These are phyloP conservation scores for Yamadazyma oceani DNA, from an alignment of 1,139 yeast genomes.

Conservation along the genomic window DNA sequence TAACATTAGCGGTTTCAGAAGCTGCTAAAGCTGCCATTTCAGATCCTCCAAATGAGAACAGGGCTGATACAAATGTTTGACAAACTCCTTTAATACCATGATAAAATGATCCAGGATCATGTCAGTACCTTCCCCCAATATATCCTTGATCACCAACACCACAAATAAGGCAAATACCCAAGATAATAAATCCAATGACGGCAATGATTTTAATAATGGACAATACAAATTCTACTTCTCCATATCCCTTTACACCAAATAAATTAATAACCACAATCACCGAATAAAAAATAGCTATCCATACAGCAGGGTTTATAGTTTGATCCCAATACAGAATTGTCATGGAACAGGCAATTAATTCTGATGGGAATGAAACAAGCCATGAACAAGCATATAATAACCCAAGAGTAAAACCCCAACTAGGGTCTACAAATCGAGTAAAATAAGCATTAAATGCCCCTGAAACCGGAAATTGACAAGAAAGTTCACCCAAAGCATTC, in stretches of 20 bases:
- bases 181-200: constrained; percentile 42
- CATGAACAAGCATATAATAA: constrained; percentile 42
- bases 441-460: constrained; percentile 61
- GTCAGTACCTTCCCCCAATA: constrained; percentile 43
- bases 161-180: constrained; percentile 35
- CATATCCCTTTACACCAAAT: constrained; percentile 48
- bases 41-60: constrained; percentile 70
- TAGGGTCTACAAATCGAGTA: constrained; percentile 60
- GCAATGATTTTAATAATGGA: constrained; percentile 45
- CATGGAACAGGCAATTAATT: constrained; percentile 45
- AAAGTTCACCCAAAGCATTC: constrained; percentile 60
- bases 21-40: constrained; percentile 76
- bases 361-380: constrained; percentile 46
- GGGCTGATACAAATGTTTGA: constrained; percentile 81
- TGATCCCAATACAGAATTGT: constrained; percentile 44
- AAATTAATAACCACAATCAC: constrained; percentile 38
- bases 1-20: constrained; percentile 77
- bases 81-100: constrained; percentile 75
- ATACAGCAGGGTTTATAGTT: constrained; percentile 38
- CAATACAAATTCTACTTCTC: constrained; percentile 44
- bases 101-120: constrained; percentile 49
- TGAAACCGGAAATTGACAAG: constrained; percentile 60
- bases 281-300: constrained; percentile 44
- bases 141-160: constrained; percentile 46
- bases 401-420: constrained; percentile 57